Evolutionary conservation across 495 filamentous ascomycete species (phyloP).

Genomic region (Penicillium paradoxum): DNA sequence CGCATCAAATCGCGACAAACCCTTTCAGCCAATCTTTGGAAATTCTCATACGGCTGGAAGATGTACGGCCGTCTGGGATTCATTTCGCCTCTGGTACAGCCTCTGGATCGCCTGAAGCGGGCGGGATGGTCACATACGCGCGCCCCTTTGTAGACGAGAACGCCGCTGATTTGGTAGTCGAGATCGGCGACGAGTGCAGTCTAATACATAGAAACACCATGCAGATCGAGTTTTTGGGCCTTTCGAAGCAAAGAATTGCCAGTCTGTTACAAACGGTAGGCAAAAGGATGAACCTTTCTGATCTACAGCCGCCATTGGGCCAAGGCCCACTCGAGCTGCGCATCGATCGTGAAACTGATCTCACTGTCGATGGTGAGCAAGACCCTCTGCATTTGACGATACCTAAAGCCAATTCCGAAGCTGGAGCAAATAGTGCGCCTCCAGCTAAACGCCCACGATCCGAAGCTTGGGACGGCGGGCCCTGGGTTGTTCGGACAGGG

Average conservation of each 20-base stretch:
- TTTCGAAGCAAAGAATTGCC: slow-evolving; percentile 61
- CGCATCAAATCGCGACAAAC: slow-evolving; percentile 74
- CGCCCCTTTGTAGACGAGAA: slow-evolving; percentile 77
- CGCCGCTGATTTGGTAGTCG: slow-evolving; percentile 68
- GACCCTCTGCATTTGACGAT: slow-evolving; percentile 1
- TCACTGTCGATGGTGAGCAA: slow-evolving; percentile 62
- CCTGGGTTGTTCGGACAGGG: slow-evolving; percentile 69
- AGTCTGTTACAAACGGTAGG: slow-evolving; percentile 74
- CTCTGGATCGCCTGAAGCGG: slow-evolving; percentile 17
- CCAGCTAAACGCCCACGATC: slow-evolving; percentile 48
- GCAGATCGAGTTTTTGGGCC: slow-evolving; percentile 67
- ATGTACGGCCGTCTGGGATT: slow-evolving; percentile 80
- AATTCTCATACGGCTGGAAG: slow-evolving; percentile 76
- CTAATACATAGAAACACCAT: slow-evolving; percentile 52
- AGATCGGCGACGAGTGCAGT: slow-evolving; percentile 67
- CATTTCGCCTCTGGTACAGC: slow-evolving; percentile 49
- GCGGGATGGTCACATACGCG: slow-evolving; percentile 69
- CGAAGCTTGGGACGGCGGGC: slow-evolving; percentile 22
- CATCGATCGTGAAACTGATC: slow-evolving; percentile 60
- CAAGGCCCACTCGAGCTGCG: slow-evolving; percentile 52
- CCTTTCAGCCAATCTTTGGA: slow-evolving; percentile 60
- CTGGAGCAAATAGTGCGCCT: slow-evolving; percentile 17
- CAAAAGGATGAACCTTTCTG: slow-evolving; percentile 69
- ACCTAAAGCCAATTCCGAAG: slow-evolving; percentile 4
- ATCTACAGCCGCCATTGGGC: slow-evolving; percentile 4